Percentiles rank a stretch among this genome's conserved stretches.
phyloP scores from a whole-genome alignment of 2,329 filamentous ascomycete genomes.

The Botrytis squamosa region DNA sequence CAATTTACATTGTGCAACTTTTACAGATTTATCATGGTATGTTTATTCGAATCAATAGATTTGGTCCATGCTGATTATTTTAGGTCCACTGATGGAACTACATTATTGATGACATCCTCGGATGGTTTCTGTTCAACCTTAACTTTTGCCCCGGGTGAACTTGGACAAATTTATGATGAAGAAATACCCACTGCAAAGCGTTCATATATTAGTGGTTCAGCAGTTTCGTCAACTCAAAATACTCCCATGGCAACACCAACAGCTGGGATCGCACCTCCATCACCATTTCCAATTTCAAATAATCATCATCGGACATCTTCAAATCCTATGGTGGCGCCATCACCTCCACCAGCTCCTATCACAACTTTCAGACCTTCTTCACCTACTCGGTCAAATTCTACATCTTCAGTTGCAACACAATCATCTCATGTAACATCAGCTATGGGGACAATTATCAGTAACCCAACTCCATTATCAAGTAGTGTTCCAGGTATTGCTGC shows the following conservation, averaged over 20 bases:
- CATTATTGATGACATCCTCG: constrained; percentile 91
- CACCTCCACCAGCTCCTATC: constrained; percentile 58
- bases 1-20: constrained; percentile 95
- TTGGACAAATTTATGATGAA: constrained; percentile 77
- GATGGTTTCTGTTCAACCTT: constrained; percentile 96
- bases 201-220: constrained; percentile 41
- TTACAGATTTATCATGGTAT: constrained; percentile 94
- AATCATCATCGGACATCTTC: constrained; percentile 56
- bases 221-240: constrained; percentile 56
- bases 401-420: constrained; percentile 74
- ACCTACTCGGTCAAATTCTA: constrained; percentile 80
- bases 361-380: constrained; percentile 62
- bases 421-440: constrained; percentile 46
- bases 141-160: constrained; percentile 77
- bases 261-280: constrained; percentile 57
- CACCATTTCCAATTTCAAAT: constrained; percentile 49
- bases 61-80: constrained; percentile 18
- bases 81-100: constrained; percentile 74
- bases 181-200: constrained; percentile 55
- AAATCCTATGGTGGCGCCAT: constrained; percentile 59
- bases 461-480: constrained; percentile 75
- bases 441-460: constrained; percentile 59
- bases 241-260: constrained; percentile 73
- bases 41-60: constrained; percentile 39
- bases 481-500: constrained; percentile 76